A percentile compares a stretch with the other conserved stretches of the same genome.
These are phyloP conservation scores for Phoma sp. DNA, from an alignment of 2,329 filamentous ascomycete genomes.

Conservation along the genomic window DNA sequence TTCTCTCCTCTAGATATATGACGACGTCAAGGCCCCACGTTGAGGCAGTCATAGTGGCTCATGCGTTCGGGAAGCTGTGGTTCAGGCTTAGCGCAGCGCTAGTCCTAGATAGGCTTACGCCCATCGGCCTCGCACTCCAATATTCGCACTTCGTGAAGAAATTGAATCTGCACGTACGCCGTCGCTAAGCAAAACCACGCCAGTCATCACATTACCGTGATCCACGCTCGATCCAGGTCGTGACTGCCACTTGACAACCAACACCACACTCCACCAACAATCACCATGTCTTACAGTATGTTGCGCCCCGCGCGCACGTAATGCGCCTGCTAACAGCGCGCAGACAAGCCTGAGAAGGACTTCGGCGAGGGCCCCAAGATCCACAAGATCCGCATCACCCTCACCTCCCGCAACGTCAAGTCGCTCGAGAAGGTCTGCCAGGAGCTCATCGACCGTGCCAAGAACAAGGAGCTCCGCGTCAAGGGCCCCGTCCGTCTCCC, in stretches of 20 bases:
- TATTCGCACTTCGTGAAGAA: constrained; percentile 18
- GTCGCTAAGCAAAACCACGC: constrained; percentile 40
- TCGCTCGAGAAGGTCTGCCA: constrained; percentile 87
- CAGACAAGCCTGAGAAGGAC: constrained; percentile 87
- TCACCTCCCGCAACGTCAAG: constrained; percentile 93
- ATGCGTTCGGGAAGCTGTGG: constrained; percentile 8
- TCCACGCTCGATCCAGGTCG: constrained; percentile 53
- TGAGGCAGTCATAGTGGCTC: constrained; percentile 37
- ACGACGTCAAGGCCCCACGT: constrained; percentile 17
- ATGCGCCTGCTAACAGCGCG: constrained; percentile 18
- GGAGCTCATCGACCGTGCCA: constrained; percentile 98
- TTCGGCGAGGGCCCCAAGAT: constrained; percentile 92
- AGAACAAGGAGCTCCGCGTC: constrained; percentile 96
- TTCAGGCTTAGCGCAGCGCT: neutral
- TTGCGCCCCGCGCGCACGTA: neutral
- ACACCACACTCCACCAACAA: constrained; percentile 30
- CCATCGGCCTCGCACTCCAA: neutral
- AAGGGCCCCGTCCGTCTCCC: constrained; percentile 98
- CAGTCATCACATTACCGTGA: constrained; percentile 63
- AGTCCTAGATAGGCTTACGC: neutral
- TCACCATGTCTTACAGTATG: constrained; percentile 47
- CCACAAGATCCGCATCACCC: constrained; percentile 98
- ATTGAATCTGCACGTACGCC: constrained; percentile 35
- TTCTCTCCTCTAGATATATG: constrained; percentile 13
- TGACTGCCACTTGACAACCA: constrained; percentile 50